Evolutionary conservation across 2,329 filamentous ascomycete species (phyloP), one percentile per base, ranked within the genome.

Genomic region (Stromatinia cepivora): DNA sequence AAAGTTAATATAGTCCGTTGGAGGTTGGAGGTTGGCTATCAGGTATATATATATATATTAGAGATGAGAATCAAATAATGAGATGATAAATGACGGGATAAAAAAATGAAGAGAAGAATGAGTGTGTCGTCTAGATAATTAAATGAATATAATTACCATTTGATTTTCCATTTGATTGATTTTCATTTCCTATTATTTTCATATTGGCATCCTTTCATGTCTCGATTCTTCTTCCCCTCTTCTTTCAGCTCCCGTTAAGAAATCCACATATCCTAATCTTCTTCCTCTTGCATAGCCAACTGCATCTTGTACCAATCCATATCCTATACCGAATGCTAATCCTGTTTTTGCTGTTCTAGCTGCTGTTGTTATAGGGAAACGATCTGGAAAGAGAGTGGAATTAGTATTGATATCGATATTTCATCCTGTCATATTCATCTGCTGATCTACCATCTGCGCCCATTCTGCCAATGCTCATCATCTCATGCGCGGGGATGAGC

Each of bases 261-360:
- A 91, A 70, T 92, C 88, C 71, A 96, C 82, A 78, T 96, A 97
- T 28, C 88, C 87, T 46, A 94, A 87, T 67, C 84, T 87, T 75
- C 91, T 88, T 67, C 92, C 93, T 78, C 88, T 90, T 66, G 87
- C 81, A 70, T 89, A 83, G 66, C 88, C 88, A 46, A 95, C 79
- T 15, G 84, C 81, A 81, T 98, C 94, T 80, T 98, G 94, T 70
- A 90, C 79, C 50, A 94, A 82, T 34, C 94, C 94, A 80, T 93
- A 98, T 10, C 83, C 86, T 48, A 97, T 78, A 28, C 94, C 94
- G 73, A 93, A 89, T 74, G 91, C 83, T 58, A 97, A 82, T 1
- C 93, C 94, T 74, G 91, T 87, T 78, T 89, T 92, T 64, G 93
- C 93, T 56, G 92, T 95, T 72, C 90, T 86, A 25, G 90, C 90